phyloP scores from a whole-genome alignment of 2,329 filamentous ascomycete species.

The Macroventuria anomochaeta region DNA sequence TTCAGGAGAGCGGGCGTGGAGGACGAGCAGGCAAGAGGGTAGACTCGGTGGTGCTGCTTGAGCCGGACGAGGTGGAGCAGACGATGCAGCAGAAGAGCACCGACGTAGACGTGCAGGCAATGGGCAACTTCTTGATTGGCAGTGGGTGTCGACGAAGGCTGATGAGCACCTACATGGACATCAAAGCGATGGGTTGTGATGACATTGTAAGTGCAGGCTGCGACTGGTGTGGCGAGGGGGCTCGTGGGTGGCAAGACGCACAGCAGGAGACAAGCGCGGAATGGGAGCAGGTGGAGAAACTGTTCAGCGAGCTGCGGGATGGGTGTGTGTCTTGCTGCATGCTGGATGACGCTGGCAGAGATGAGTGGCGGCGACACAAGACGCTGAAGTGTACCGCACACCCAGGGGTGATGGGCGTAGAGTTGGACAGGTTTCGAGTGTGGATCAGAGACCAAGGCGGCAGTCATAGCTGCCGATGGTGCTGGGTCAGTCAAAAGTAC shows the following conservation, averaged over 20 bases:
- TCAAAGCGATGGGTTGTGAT: background rate
- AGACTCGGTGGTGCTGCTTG: constrained; percentile 11
- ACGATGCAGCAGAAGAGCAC: background rate
- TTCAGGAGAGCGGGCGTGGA: constrained; percentile 11
- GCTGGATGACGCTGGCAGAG: background rate
- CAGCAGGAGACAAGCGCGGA: background rate
- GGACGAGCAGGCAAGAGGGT: constrained; percentile 3
- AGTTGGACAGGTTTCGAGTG: background rate
- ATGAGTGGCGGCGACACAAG: background rate
- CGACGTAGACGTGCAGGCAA: constrained; percentile 3
- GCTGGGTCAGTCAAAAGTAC: constrained; percentile 6
- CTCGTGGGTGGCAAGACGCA: background rate
- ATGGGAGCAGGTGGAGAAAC: background rate
- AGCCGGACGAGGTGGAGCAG: constrained; percentile 1
- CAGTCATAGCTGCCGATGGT: background rate
- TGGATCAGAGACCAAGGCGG: background rate
- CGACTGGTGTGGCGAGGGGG: background rate
- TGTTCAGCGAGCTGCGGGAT: background rate
- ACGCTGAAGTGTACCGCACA: background rate
- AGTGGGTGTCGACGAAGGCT: constrained; percentile 1
- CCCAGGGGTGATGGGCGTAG: too few species aligned
- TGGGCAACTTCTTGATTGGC: background rate
- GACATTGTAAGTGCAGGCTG: background rate
- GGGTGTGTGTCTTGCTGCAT: background rate
- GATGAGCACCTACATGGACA: constrained; percentile 9